These are phyloP conservation scores for Omphalotus olearius DNA, from an alignment of 1,284 basidiomycete genomes.

Conservation along the genomic window DNA sequence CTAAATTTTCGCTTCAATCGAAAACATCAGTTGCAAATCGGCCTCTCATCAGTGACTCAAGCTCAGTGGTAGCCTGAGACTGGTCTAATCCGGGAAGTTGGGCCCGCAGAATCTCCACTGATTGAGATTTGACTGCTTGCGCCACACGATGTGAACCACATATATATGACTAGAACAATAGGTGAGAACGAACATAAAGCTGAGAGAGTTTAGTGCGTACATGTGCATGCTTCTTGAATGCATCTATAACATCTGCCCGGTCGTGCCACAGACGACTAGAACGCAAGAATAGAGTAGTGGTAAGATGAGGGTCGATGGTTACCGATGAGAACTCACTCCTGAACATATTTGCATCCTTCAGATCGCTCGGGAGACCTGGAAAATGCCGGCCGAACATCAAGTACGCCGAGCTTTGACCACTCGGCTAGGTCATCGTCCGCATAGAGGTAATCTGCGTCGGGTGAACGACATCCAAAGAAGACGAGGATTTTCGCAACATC, in stretches of 20 bases:
- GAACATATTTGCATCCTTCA: constrained; percentile 44
- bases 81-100: constrained; percentile 21
- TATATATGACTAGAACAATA: constrained; percentile 36
- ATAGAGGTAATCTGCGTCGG: constrained; percentile 42
- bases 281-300: background rate
- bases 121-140: constrained; percentile 32
- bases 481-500: constrained; percentile 39
- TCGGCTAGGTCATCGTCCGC: constrained; percentile 34
- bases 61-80: constrained; percentile 24
- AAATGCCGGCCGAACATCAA: constrained; percentile 48
- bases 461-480: constrained; percentile 47
- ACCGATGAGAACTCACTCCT: constrained; percentile 34
- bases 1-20: constrained; percentile 37
- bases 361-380: constrained; percentile 34
- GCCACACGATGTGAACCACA: constrained; percentile 41
- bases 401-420: constrained; percentile 40
- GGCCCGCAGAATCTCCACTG: constrained; percentile 34
- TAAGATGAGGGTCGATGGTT: background rate
- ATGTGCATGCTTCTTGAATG: constrained; percentile 31
- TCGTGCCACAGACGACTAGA: constrained; percentile 43
- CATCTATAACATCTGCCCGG: constrained; percentile 28
- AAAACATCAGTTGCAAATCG: constrained; percentile 45
- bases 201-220: constrained; percentile 7
- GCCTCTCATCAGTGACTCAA: constrained; percentile 31
- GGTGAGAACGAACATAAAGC: background rate